phyloP scores from a whole-genome alignment of 1,139 yeast genomes.

The Suhomyces taliae region DNA sequence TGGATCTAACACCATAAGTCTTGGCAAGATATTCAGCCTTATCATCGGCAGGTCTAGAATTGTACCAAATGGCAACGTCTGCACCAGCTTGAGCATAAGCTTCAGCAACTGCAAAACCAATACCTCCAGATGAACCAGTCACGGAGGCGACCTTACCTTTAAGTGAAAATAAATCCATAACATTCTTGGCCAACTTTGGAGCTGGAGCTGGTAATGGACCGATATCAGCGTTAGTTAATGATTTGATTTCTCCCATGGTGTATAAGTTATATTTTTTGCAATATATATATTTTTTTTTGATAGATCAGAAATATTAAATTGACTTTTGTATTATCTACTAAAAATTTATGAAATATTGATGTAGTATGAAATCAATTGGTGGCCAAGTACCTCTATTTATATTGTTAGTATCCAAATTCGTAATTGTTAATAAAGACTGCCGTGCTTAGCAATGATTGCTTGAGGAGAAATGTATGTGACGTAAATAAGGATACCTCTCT shows the following conservation, averaged over 20 bases:
- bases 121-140: slow-evolving; percentile 86
- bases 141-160: slow-evolving; percentile 87
- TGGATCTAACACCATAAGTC: slow-evolving; percentile 64
- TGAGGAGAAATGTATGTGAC: background rate
- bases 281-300: too few relatives aligned
- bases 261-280: background rate
- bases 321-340: too few relatives aligned
- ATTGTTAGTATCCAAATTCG: background rate
- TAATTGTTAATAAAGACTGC: background rate
- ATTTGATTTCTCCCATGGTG: slow-evolving; percentile 7
- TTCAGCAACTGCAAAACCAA: slow-evolving; percentile 81
- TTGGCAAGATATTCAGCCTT: slow-evolving; percentile 57
- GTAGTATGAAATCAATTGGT: too few relatives aligned
- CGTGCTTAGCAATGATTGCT: background rate
- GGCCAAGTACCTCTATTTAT: background rate
- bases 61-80: slow-evolving; percentile 83
- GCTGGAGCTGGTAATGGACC: slow-evolving; percentile 24
- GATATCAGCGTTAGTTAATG: slow-evolving; percentile 13
- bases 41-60: slow-evolving; percentile 59
- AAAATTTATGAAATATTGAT: too few relatives aligned
- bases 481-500: background rate
- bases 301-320: too few relatives aligned
- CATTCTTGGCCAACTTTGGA: slow-evolving; percentile 26
- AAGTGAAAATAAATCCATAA: slow-evolving; percentile 57
- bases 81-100: slow-evolving; percentile 93